phyloP scores from a whole-genome alignment of 495 filamentous ascomycete genomes.

The Ascodesmis nigricans region DNA sequence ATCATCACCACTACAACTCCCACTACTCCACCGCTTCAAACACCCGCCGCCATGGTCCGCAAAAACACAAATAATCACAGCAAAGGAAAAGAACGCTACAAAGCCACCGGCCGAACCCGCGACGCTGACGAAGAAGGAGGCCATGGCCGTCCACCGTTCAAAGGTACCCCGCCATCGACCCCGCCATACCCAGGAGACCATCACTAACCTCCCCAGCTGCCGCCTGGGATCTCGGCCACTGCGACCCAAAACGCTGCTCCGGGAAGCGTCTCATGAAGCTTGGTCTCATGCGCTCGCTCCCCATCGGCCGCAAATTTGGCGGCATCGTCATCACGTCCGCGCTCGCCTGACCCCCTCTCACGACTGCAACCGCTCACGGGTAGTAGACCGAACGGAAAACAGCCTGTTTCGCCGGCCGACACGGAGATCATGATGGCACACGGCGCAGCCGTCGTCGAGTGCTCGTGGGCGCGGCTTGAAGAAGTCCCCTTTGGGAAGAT shows the following conservation, averaged over 20 bases:
- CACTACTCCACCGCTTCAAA: background rate
- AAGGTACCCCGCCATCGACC: conserved; percentile 11
- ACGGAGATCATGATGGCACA: conserved; percentile 56
- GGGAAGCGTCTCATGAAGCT: conserved; percentile 82
- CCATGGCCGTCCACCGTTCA: conserved; percentile 13
- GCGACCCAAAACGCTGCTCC: conserved; percentile 90
- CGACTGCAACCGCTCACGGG: conserved; percentile 9
- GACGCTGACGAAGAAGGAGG: conserved; percentile 4
- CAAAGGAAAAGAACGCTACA: conserved; percentile 10
- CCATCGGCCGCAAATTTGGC: conserved; percentile 69
- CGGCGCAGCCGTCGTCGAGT: conserved; percentile 91
- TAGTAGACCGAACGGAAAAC: conserved; percentile 65
- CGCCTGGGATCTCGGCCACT: conserved; percentile 94
- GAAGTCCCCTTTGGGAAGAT: conserved; percentile 83
- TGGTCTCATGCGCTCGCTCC: conserved; percentile 79
- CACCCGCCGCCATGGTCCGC: conserved; percentile 13
- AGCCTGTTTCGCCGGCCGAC: conserved; percentile 60
- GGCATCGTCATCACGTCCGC: conserved; percentile 71
- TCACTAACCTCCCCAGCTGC: conserved; percentile 41
- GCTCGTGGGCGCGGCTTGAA: conserved; percentile 77
- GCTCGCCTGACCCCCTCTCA: conserved; percentile 6
- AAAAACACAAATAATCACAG: conserved; percentile 19
- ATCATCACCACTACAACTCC: too few relatives aligned
- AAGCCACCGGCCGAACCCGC: background rate
- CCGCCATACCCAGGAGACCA: background rate